Evolutionary conservation across 1,284 basidiomycete species (phyloP), one percentile per base, ranked within the genome.

Genomic region (Mycosarcoma maydis): DNA sequence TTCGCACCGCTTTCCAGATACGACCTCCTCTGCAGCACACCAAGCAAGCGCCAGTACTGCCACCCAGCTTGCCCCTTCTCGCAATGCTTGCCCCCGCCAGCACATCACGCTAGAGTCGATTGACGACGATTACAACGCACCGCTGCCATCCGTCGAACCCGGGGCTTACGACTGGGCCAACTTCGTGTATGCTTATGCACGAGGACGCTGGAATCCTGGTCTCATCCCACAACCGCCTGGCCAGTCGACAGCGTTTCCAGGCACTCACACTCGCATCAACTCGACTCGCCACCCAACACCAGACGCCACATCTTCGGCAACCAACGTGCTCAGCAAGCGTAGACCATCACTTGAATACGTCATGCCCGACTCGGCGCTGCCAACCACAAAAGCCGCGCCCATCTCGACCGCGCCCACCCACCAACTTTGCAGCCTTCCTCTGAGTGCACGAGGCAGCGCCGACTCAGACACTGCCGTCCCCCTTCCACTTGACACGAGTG

Each of bases 121-220:
- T 20, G 43, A 43, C 32, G 42, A 39, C 19, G 36, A 41, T 16
- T 6, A 16, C 2, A 23, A 30, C 16, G 27, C 6, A 4, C 22
- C 39, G 7, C 29, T 38, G n/a, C 51, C 43, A 23, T 14, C 27
- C n/a, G 39, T 58, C 39, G 66, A 69, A n/a, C 32, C 64, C 19
- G 69, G 69, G 4, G 45, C 58, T 11, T 76, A 77, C 42, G 77
- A 79, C 50, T 79, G 77, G 77, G 75, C 77, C 38, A 79, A 76
- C 40, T 79, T 79, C 32, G 66, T 77, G 17, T 76, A 68, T 40
- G 77, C 77, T 4, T 79, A 79, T 26, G 67, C 73, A 11, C 60
- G 75, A 22, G 76, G 76, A 8, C 58, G 68, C 17, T 78, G 76
- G 76, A 71, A 78, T 43, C 76, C 76, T 0, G 51, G 59, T 13